Evolutionary conservation across 2,329 filamentous ascomycete genomes (phyloP), one percentile per base, ranked within the genome.

Genomic region (Metarhizium sp.): DNA sequence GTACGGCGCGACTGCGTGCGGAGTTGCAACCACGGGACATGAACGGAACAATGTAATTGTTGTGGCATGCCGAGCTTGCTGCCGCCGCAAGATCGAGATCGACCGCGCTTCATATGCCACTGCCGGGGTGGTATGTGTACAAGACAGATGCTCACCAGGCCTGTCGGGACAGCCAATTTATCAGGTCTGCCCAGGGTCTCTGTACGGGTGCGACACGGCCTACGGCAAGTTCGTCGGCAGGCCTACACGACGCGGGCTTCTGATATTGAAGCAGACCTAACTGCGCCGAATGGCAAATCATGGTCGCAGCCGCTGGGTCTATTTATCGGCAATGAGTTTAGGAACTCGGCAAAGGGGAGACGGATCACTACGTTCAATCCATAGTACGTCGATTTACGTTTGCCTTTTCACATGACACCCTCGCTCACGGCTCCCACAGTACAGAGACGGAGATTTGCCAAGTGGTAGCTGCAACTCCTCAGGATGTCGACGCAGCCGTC

Each of bases 301-400:
- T 92, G 88, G 72, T 75, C 71, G 13, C 86, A 90, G 73, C 87
- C 88, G 2, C 76, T 81, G 48, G 89, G 89, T n/a, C 78, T 92
- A 8, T 92, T 91, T 71, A 90, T 92, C 73, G 87, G 89, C 75
- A 90, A 91, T 60, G 86, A 90, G 67, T 92, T 88, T 68, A 84
- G 90, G 53, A 77, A 82, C 63, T 82, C 84, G 55, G 83, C 78
- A 67, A 79, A 79, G 14, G 84, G 80, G 48, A 77, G 84, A 65
- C 88, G 78, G 61, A 78, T 91, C 54, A 74, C 78, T 14, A 79
- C 81, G 18, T 80, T 90, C 63, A 90, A 90, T 66, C 88, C 88
- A 49, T 80, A 80, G 84, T 88, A 73, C 59, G 76, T 51, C 25
- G 16, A 14, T 14, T 8, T 18, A 8, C 8, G 14, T 16, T 25